phyloP scores from a whole-genome alignment of 2,329 filamentous ascomycete genomes.

The Beauveria pseudobassiana region DNA sequence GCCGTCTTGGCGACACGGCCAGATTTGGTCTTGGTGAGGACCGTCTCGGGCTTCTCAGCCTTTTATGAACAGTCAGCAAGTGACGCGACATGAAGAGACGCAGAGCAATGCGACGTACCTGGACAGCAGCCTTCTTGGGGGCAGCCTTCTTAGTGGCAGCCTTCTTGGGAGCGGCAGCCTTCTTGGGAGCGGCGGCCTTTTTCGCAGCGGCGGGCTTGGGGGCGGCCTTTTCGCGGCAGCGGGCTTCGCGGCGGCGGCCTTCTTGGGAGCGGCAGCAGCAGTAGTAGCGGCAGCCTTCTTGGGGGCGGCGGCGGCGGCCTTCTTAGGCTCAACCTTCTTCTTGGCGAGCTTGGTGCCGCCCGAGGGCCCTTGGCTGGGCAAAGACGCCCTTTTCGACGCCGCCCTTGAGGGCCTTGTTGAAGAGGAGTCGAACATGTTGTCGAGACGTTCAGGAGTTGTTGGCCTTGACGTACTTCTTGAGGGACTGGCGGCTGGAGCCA shows the following conservation, averaged over 20 bases:
- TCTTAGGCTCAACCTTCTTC: constrained; percentile 49
- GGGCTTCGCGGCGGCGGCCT: constrained; percentile 25
- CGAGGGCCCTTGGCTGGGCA: constrained; percentile 81
- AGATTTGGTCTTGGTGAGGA: constrained; percentile 76
- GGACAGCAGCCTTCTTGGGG: constrained; percentile 30
- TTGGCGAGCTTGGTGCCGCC: constrained; percentile 89
- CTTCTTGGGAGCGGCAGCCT: constrained; percentile 42
- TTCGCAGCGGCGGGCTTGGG: constrained; percentile 24
- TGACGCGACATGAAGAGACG: neutral
- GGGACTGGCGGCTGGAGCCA: constrained; percentile 52
- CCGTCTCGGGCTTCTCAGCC: constrained; percentile 56
- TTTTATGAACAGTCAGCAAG: constrained; percentile 12
- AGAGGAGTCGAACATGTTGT: constrained; percentile 63
- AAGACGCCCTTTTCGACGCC: constrained; percentile 86
- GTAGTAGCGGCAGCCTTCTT: constrained; percentile 25
- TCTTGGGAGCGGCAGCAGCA: constrained; percentile 38
- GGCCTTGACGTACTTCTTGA: constrained; percentile 54
- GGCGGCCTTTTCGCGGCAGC: constrained; percentile 24
- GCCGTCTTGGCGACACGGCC: constrained; percentile 71
- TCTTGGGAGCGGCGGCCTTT: constrained; percentile 33
- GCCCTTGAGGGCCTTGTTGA: constrained; percentile 76
- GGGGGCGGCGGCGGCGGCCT: constrained; percentile 23
- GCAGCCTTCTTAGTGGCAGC: constrained; percentile 35
- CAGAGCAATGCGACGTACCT: neutral
- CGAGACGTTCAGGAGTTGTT: constrained; percentile 42